These are phyloP conservation scores for Rehmannia glutinosa DNA, from an alignment of 257 asterid genomes.

Conservation along the genomic window DNA sequence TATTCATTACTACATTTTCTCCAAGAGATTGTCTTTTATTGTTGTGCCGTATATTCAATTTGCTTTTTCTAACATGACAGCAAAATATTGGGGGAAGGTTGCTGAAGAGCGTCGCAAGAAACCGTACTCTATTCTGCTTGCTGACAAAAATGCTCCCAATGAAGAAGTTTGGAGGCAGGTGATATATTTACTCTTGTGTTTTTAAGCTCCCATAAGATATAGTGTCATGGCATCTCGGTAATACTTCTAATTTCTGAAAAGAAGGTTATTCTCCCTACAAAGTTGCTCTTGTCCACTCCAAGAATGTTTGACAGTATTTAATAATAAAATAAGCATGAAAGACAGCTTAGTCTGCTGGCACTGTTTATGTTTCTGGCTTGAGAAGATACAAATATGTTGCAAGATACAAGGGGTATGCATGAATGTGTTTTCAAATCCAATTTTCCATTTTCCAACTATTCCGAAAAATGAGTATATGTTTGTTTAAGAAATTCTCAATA, in stretches of 20 bases:
- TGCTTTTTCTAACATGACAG: slow-evolving; percentile 36
- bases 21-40: background rate
- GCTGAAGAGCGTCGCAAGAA: slow-evolving; percentile 75
- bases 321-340: background rate
- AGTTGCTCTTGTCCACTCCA: slow-evolving; percentile 11
- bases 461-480: no score
- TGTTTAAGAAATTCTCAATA: no score
- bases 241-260: background rate
- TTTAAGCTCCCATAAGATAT: slow-evolving; percentile 1
- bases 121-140: slow-evolving; percentile 83
- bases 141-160: slow-evolving; percentile 98
- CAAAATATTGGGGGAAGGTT: slow-evolving; percentile 80
- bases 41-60: background rate
- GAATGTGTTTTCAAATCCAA: no score
- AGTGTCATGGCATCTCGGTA: background rate
- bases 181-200: slow-evolving; percentile 13
- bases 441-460: no score
- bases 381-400: background rate
- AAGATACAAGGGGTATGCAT: no score
- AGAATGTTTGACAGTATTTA: background rate
- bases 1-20: background rate
- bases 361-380: background rate
- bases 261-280: slow-evolving; percentile 1
- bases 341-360: background rate
- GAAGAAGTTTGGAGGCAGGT: slow-evolving; percentile 96